phyloP scores from a whole-genome alignment of 257 asterid genomes.

The Salvia miltiorrhiza region DNA sequence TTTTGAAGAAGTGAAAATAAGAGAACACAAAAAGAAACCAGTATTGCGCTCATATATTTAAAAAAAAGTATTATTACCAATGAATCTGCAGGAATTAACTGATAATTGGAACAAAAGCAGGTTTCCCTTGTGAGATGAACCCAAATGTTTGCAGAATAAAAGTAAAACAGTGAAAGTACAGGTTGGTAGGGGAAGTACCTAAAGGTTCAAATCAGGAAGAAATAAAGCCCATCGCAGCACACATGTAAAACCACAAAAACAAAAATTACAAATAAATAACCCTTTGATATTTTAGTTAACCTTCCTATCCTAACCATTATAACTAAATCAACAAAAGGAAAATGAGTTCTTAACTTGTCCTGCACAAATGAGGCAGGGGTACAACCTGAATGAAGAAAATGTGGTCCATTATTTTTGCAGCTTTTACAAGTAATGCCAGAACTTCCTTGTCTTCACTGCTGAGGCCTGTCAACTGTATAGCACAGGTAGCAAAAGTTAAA shows the following conservation, averaged over 20 bases:
- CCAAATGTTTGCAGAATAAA: background rate
- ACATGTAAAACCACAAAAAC: too few species aligned
- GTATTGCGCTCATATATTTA: too few species aligned
- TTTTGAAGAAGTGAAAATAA: constrained; percentile 19
- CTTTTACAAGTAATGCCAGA: constrained; percentile 55
- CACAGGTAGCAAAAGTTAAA: background rate
- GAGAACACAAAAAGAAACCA: constrained; percentile 7
- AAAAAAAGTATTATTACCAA: constrained; percentile 3
- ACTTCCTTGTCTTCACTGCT: constrained; percentile 70
- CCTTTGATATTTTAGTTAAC: background rate
- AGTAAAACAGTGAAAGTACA: background rate
- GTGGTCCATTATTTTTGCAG: constrained; percentile 75
- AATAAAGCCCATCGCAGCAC: background rate
- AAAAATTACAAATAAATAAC: too few species aligned
- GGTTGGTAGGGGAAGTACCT: background rate
- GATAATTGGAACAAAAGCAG: constrained; percentile 2
- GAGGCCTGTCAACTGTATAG: constrained; percentile 65
- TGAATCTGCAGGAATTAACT: constrained; percentile 1
- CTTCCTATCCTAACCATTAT: background rate
- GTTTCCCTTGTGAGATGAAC: background rate
- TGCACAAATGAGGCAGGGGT: background rate
- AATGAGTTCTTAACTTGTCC: background rate
- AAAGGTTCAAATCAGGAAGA: background rate
- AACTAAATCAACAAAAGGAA: constrained; percentile 4
- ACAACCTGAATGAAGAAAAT: constrained; percentile 80